These are phyloP conservation scores for Tilletia indica DNA, from an alignment of 1,284 basidiomycete genomes.

Conservation along the genomic window DNA sequence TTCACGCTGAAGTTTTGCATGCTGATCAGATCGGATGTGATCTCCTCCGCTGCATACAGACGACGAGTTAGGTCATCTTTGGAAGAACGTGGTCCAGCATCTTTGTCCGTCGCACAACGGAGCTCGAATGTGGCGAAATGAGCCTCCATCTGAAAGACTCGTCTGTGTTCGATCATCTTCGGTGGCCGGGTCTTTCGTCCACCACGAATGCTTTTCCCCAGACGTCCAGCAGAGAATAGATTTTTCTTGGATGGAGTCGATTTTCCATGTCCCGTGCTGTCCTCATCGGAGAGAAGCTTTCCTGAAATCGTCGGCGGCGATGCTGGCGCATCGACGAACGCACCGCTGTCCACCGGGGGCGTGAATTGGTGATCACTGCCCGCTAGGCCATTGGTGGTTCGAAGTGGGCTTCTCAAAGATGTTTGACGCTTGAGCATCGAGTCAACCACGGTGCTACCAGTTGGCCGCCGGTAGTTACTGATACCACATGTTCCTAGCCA, in stretches of 20 bases:
- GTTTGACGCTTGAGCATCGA: background rate
- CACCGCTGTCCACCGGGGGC: conserved; percentile 10
- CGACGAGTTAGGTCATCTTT: background rate
- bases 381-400: background rate
- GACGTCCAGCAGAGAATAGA: too few relatives aligned
- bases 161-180: conserved; percentile 36
- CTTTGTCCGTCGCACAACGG: conserved; percentile 23
- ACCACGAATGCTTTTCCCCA: background rate
- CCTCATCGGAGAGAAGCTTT: too few relatives aligned
- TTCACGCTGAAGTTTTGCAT: conserved; percentile 29
- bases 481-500: conserved; percentile 52
- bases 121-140: conserved; percentile 32
- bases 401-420: background rate
- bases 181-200: background rate
- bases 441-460: background rate
- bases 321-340: background rate
- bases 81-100: background rate
- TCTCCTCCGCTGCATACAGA: conserved; percentile 10
- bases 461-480: conserved; percentile 18
- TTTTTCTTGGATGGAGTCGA: too few relatives aligned
- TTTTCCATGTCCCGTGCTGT: too few relatives aligned
- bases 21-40: conserved; percentile 29
- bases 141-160: conserved; percentile 36
- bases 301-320: too few relatives aligned
- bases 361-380: background rate